Percentiles rank a stretch among this genome's conserved stretches.
Evolutionary conservation across 1,139 yeast genomes (phyloP).

Genomic region (Kazachstania sp.): DNA sequence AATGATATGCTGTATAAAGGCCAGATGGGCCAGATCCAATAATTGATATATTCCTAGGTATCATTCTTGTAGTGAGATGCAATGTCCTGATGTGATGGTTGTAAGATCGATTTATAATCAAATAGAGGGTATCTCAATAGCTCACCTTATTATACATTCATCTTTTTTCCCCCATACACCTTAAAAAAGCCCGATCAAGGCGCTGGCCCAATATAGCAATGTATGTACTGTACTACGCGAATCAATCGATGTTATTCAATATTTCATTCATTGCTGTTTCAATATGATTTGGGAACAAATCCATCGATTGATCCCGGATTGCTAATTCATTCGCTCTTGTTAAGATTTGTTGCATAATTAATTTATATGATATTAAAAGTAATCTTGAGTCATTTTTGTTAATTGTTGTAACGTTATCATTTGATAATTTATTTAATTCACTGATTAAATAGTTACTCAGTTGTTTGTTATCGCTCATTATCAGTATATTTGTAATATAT

Average conservation of each 20-base stretch:
- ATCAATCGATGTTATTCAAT: too few relatives aligned
- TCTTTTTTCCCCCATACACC: too few relatives aligned
- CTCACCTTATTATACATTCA: too few relatives aligned
- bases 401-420: conserved; percentile 9
- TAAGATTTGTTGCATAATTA: conserved; percentile 12
- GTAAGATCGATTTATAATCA: background rate
- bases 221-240: too few relatives aligned
- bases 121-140: too few relatives aligned
- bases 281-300: conserved; percentile 16
- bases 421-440: background rate
- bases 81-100: too few relatives aligned
- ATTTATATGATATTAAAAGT: conserved; percentile 16
- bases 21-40: conserved; percentile 98
- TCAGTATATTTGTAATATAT: too few relatives aligned
- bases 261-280: conserved; percentile 6
- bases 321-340: conserved; percentile 17
- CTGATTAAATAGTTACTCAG: background rate
- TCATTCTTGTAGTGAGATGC: too few relatives aligned
- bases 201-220: too few relatives aligned
- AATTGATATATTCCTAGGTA: conserved; percentile 37
- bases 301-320: conserved; percentile 14
- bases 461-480: background rate
- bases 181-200: too few relatives aligned
- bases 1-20: conserved; percentile 76
- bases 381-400: conserved; percentile 12